Conservation (phyloP, 2,329 filamentous ascomycete species). For the Hypoxylon sp. region DNA sequence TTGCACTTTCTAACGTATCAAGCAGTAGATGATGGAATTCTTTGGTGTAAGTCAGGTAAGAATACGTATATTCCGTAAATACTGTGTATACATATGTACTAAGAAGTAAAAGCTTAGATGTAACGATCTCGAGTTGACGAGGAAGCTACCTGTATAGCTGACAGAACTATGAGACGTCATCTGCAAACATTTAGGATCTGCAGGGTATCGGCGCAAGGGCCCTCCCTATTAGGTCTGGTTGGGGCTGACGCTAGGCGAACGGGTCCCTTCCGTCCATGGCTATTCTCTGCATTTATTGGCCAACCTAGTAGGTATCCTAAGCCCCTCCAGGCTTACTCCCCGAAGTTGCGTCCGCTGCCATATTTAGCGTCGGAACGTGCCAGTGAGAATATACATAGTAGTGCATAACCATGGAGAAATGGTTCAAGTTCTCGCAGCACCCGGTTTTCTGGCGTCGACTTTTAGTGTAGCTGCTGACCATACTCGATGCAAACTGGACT, state of each 20-base stretch:
- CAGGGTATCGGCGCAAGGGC: slow-evolving; percentile 26
- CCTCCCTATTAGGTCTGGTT: slow-evolving; percentile 6
- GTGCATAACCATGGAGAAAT: background rate
- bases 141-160: background rate
- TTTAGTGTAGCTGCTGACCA: background rate
- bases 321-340: too few relatives aligned
- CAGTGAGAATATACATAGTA: background rate
- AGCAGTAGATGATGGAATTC: background rate
- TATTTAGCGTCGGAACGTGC: slow-evolving; percentile 12
- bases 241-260: slow-evolving; percentile 3
- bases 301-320: background rate
- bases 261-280: slow-evolving; percentile 11
- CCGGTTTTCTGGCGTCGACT: background rate
- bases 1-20: background rate
- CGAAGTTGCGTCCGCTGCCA: background rate
- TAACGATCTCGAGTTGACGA: background rate
- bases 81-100: background rate
- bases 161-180: slow-evolving; percentile 12
- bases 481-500: background rate
- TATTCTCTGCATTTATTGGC: slow-evolving; percentile 12
- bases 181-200: slow-evolving; percentile 29
- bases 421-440: too few relatives aligned
- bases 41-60: background rate
- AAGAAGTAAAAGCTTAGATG: background rate
- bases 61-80: background rate